These are phyloP conservation scores for Fraxinus sp. DNA, from an alignment of 305 asterid species.

Conservation along the genomic window DNA sequence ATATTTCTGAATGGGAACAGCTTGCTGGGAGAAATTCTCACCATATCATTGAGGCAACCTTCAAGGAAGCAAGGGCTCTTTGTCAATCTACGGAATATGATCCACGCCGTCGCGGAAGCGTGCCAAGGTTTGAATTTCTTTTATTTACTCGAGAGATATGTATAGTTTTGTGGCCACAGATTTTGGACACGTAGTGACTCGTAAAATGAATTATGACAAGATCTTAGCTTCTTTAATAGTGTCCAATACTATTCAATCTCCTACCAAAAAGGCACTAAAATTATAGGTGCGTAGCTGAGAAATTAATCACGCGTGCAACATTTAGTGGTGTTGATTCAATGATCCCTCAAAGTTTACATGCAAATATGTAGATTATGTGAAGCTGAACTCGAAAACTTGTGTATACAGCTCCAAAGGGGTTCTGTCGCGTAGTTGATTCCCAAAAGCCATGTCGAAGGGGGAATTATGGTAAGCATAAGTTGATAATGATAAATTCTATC, in stretches of 20 bases:
- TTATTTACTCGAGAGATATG: neutral
- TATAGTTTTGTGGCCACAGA: neutral
- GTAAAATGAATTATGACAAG: neutral
- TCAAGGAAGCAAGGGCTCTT: constrained; percentile 98
- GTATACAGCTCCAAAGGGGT: constrained; percentile 79
- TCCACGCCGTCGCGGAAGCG: constrained; percentile 73
- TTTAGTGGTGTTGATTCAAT: neutral
- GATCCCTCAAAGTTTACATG: neutral
- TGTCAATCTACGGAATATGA: constrained; percentile 90
- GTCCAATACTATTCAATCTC: neutral
- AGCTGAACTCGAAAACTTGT: neutral
- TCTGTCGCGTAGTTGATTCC: constrained; percentile 53
- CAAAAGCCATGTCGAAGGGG: constrained; percentile 1
- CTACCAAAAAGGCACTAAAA: neutral
- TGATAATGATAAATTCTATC: neutral
- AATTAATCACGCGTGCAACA: neutral
- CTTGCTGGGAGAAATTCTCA: constrained; percentile 91
- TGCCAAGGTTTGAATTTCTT: constrained; percentile 57
- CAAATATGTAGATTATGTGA: neutral
- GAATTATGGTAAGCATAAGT: constrained; percentile 8
- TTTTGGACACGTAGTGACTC: neutral
- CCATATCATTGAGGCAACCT: constrained; percentile 96
- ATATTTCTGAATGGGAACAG: constrained; percentile 36
- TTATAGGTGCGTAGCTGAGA: neutral
- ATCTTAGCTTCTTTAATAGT: neutral